These are phyloP conservation scores for Leccinum fuscescens DNA, from an alignment of 1,284 basidiomycete species.

Conservation along the genomic window DNA sequence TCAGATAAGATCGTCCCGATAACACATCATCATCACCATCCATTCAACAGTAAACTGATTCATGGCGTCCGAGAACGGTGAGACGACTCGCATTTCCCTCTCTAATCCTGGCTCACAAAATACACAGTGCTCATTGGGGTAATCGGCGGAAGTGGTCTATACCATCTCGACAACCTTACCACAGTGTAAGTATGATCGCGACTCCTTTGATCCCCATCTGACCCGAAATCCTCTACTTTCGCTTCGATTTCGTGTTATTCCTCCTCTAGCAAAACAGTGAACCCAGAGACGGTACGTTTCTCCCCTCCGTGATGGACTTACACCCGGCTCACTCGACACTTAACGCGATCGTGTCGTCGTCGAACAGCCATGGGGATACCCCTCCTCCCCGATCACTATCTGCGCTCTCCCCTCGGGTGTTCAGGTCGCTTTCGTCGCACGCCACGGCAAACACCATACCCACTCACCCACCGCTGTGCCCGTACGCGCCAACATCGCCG, in stretches of 20 bases:
- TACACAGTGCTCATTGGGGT: slow-evolving; percentile 72
- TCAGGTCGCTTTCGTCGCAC: slow-evolving; percentile 87
- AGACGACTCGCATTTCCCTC: not conserved
- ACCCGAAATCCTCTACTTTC: not conserved
- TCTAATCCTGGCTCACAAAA: not conserved
- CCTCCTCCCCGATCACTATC: slow-evolving; percentile 91
- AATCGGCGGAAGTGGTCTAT: slow-evolving; percentile 84
- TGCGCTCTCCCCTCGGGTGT: slow-evolving; percentile 76
- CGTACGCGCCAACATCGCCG: slow-evolving; percentile 90
- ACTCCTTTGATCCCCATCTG: not conserved
- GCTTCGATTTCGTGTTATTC: no score
- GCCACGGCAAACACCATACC: slow-evolving; percentile 82
- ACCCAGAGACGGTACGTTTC: slow-evolving; percentile 63
- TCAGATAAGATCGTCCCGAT: not conserved
- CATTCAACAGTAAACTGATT: not conserved
- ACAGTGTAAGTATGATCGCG: slow-evolving; percentile 55
- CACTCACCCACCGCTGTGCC: slow-evolving; percentile 79
- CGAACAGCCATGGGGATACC: slow-evolving; percentile 86
- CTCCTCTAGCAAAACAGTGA: slow-evolving; percentile 58
- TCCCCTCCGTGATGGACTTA: not conserved
- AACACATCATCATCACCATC: not conserved
- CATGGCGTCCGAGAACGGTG: slow-evolving; percentile 27
- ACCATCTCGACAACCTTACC: slow-evolving; percentile 87
- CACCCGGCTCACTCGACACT: not conserved
- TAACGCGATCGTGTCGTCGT: not conserved